phyloP scores from a whole-genome alignment of 148 eudicot genomes.

The Cornus florida region DNA sequence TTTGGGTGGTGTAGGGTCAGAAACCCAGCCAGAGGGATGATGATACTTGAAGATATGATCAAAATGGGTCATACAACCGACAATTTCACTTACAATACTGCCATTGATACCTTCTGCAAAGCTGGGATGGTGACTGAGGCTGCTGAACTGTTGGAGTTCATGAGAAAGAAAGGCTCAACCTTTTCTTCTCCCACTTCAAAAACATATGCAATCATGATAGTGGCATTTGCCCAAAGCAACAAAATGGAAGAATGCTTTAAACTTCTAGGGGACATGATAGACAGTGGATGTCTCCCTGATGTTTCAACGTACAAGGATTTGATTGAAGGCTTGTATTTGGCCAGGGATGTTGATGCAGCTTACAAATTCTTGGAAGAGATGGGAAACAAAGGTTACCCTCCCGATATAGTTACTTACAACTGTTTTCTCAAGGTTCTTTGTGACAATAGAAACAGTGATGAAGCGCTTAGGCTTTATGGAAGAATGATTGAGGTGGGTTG shows the following conservation, averaged over 20 bases:
- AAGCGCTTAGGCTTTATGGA: slow-evolving; percentile 60
- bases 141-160: slow-evolving; percentile 61
- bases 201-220: slow-evolving; percentile 74
- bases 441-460: slow-evolving; percentile 61
- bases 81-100: slow-evolving; percentile 79
- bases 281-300: slow-evolving; percentile 88
- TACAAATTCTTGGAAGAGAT: slow-evolving; percentile 76
- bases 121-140: slow-evolving; percentile 79
- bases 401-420: slow-evolving; percentile 89
- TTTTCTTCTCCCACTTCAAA: slow-evolving; percentile 85
- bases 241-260: slow-evolving; percentile 62
- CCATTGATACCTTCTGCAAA: slow-evolving; percentile 79
- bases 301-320: slow-evolving; percentile 85
- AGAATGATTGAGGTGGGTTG: slow-evolving; percentile 68
- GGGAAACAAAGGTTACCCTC: slow-evolving; percentile 87
- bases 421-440: slow-evolving; percentile 95
- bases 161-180: slow-evolving; percentile 58
- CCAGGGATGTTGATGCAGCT: slow-evolving; percentile 70
- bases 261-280: slow-evolving; percentile 69
- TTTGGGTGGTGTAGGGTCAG: slow-evolving; percentile 97
- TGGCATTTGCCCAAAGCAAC: slow-evolving; percentile 61
- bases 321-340: slow-evolving; percentile 83
- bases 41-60: slow-evolving; percentile 69
- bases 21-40: slow-evolving; percentile 74
- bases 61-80: slow-evolving; percentile 63